Evolutionary conservation across 2,329 filamentous ascomycete genomes (phyloP).

Genomic region (Didymosphaeria variabile): DNA sequence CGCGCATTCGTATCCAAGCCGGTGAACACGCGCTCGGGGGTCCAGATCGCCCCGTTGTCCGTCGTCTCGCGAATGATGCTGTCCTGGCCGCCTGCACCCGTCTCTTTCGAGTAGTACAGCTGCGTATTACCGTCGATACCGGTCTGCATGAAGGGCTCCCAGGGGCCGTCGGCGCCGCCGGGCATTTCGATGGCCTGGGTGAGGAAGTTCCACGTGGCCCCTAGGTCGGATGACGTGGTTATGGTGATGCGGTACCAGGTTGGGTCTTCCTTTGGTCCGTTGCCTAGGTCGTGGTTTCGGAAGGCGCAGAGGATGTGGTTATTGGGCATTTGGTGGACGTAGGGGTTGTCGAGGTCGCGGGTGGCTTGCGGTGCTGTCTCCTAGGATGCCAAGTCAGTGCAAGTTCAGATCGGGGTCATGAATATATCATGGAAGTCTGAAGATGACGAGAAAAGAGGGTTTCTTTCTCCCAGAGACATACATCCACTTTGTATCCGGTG

Average conservation of each 20-base stretch:
- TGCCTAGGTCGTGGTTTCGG: slow-evolving; percentile 45
- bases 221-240: slow-evolving; percentile 55
- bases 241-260: slow-evolving; percentile 55
- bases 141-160: slow-evolving; percentile 58
- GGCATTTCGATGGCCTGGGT: slow-evolving; percentile 33
- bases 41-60: slow-evolving; percentile 55
- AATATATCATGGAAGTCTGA: no score
- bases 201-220: slow-evolving; percentile 49
- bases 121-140: slow-evolving; percentile 53
- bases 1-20: slow-evolving; percentile 47
- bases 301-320: slow-evolving; percentile 45
- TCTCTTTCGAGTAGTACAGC: slow-evolving; percentile 58
- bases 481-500: no score
- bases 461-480: no score
- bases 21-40: slow-evolving; percentile 44
- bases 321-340: slow-evolving; percentile 43
- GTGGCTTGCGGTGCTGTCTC: slow-evolving; percentile 15
- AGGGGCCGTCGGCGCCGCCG: slow-evolving; percentile 49
- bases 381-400: no score
- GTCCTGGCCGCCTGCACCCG: slow-evolving; percentile 52
- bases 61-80: slow-evolving; percentile 52
- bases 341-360: slow-evolving; percentile 41
- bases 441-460: no score
- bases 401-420: no score
- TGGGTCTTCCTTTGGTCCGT: slow-evolving; percentile 20